Evolutionary conservation across 495 filamentous ascomycete genomes (phyloP).

Genomic region (Penicillium antarcticum): DNA sequence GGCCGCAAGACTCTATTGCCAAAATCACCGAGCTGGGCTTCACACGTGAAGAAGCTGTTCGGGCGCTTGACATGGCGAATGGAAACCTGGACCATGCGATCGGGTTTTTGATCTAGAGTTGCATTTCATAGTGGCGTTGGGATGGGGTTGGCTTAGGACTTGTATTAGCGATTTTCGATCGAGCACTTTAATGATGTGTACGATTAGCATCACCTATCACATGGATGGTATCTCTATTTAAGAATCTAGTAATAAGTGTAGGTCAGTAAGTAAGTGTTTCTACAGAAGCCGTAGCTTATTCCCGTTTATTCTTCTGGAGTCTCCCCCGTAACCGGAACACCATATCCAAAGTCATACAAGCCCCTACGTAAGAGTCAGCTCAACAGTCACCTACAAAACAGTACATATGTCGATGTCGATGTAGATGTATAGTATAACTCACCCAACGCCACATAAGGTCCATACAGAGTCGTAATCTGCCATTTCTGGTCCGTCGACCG

Average conservation of each 20-base stretch:
- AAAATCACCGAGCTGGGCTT: constrained; percentile 79
- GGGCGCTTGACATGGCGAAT: constrained; percentile 74
- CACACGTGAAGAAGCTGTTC: constrained; percentile 69
- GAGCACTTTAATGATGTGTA: constrained; percentile 19
- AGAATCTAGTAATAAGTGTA: neutral
- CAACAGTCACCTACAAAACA: too few relatives aligned
- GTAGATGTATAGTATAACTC: too few relatives aligned
- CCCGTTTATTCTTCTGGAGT: constrained; percentile 34
- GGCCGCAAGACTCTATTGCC: constrained; percentile 44
- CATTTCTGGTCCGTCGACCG: constrained; percentile 51
- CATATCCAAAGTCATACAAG: constrained; percentile 57
- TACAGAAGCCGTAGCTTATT: constrained; percentile 24
- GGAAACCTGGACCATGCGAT: constrained; percentile 88
- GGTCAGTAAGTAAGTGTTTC: too few relatives aligned
- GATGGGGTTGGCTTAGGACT: constrained; percentile 5
- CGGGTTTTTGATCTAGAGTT: constrained; percentile 64
- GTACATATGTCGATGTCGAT: too few relatives aligned
- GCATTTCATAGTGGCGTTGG: constrained; percentile 14
- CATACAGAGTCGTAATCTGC: constrained; percentile 61
- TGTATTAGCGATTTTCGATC: constrained; percentile 24
- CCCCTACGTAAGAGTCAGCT: constrained; percentile 34
- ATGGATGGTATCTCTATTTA: neutral
- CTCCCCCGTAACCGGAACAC: constrained; percentile 37
- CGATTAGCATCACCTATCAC: constrained; percentile 14
- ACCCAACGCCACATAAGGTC: constrained; percentile 72